Conservation (phyloP, 176 grass and related monocot species). For the Phoenix dactylifera region DNA sequence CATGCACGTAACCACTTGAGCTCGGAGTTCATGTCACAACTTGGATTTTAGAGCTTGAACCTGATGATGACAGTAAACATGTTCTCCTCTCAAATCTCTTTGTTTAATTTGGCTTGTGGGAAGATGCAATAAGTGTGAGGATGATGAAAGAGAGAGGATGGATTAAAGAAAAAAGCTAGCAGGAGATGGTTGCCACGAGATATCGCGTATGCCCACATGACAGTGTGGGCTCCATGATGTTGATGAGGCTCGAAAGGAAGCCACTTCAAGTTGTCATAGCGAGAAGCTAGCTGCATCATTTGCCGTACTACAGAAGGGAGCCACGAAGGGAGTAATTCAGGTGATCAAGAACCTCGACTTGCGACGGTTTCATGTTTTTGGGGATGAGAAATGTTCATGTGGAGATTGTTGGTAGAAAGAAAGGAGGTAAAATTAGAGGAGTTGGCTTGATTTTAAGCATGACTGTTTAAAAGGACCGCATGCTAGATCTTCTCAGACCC, state of each 20-base stretch:
- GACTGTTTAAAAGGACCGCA: no score
- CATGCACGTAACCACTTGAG: conserved; percentile 9
- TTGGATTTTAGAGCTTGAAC: conserved; percentile 2
- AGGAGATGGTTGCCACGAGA: conserved; percentile 3
- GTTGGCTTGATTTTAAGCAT: no score
- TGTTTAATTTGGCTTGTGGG: conserved; percentile 13
- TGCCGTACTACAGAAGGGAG: background rate
- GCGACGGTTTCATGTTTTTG: no score
- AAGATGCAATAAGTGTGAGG: conserved; percentile 6
- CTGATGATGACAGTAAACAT: conserved; percentile 3
- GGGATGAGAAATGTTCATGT: no score
- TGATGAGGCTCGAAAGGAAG: conserved; percentile 5
- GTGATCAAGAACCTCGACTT: no score
- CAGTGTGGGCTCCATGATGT: conserved; percentile 13
- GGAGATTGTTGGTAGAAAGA: no score
- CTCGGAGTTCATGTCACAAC: background rate
- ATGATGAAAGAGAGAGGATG: conserved; percentile 1
- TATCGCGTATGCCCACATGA: conserved; percentile 8
- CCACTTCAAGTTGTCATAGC: conserved; percentile 5
- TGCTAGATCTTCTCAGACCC: no score
- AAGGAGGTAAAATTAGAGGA: no score
- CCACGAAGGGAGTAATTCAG: no score
- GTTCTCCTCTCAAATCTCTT: conserved; percentile 17
- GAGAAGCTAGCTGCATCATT: conserved; percentile 10
- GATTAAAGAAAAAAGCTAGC: conserved; percentile 13